Evolutionary conservation across 164 flowering plant species (phyloP).

Genomic region (Taxillus chinensis): DNA sequence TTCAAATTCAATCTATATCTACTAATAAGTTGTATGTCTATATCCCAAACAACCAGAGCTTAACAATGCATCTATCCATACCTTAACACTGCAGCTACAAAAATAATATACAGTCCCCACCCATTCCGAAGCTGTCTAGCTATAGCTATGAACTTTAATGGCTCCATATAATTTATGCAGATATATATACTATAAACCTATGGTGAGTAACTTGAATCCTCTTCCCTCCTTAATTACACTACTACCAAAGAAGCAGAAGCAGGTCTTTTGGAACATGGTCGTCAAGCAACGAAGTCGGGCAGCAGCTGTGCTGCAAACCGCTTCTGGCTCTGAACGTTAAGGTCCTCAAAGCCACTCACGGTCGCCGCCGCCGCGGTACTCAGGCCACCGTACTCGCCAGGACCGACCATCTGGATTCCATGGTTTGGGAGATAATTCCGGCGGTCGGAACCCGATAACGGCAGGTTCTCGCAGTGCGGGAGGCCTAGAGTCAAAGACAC

Average conservation of each 20-base stretch:
- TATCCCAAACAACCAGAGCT: too few species aligned
- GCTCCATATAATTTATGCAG: slow-evolving; percentile 15
- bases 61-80: slow-evolving; percentile 10
- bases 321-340: slow-evolving; percentile 39
- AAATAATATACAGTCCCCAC: slow-evolving; percentile 42
- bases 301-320: slow-evolving; percentile 43
- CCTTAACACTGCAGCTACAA: slow-evolving; percentile 25
- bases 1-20: too few species aligned
- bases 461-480: slow-evolving; percentile 63
- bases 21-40: too few species aligned
- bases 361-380: slow-evolving; percentile 38
- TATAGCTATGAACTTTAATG: slow-evolving; percentile 16
- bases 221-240: slow-evolving; percentile 26
- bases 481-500: slow-evolving; percentile 89
- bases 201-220: slow-evolving; percentile 15
- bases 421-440: slow-evolving; percentile 54
- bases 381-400: slow-evolving; percentile 40
- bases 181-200: slow-evolving; percentile 29
- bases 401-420: slow-evolving; percentile 43
- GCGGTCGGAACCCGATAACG: slow-evolving; percentile 44
- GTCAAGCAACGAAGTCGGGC: slow-evolving; percentile 44
- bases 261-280: too few species aligned
- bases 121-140: slow-evolving; percentile 25
- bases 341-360: slow-evolving; percentile 41
- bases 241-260: slow-evolving; percentile 6